phyloP scores from a whole-genome alignment of 441 rosid genomes.

The Corymbia calophylla region DNA sequence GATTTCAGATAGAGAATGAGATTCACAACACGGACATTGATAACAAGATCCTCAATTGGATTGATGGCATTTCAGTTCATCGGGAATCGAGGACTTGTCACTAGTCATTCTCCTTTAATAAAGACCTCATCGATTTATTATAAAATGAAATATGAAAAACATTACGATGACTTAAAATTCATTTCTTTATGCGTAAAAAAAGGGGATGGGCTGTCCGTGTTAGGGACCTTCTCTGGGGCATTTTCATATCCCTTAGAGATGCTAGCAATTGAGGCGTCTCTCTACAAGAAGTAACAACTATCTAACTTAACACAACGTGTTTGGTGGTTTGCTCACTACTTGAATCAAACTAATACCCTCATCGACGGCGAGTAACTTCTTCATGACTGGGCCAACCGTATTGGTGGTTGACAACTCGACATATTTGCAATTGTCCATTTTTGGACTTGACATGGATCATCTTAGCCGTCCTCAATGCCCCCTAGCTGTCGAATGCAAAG shows the following conservation, averaged over 20 bases:
- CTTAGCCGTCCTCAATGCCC: neutral
- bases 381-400: neutral
- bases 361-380: neutral
- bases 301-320: neutral
- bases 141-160: neutral
- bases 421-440: neutral
- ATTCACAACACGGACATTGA: no score
- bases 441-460: neutral
- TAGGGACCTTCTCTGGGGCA: neutral
- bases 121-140: neutral
- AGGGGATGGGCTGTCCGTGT: fast-evolving
- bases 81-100: no score
- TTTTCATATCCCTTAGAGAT: neutral
- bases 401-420: neutral
- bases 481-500: neutral
- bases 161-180: neutral
- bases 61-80: no score
- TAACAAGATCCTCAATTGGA: no score
- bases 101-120: no score
- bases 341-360: neutral
- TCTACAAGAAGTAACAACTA: neutral
- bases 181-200: fast-evolving
- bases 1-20: no score
- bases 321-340: no score
- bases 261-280: neutral